A percentile compares a stretch with the other conserved stretches of the same genome.
These are phyloP conservation scores for Punctularia strigosozonata DNA, from an alignment of 768 basidiomycete species.

Conservation along the genomic window DNA sequence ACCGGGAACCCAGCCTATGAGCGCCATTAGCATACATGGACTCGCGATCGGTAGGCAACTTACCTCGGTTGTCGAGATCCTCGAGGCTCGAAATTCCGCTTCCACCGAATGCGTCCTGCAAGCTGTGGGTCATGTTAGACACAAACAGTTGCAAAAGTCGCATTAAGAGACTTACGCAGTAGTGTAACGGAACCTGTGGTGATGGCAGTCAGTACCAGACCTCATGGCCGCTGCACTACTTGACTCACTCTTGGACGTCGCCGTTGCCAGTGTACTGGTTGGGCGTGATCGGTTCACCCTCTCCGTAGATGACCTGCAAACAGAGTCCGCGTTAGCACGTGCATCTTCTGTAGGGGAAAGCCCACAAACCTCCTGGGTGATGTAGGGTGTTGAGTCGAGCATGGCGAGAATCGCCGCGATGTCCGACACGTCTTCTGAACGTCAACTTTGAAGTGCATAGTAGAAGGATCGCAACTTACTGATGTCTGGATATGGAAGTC, in stretches of 20 bases:
- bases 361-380: constrained; percentile 15
- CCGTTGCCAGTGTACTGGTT: constrained; percentile 15
- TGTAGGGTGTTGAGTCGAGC: constrained; percentile 10
- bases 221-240: neutral
- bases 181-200: constrained; percentile 14
- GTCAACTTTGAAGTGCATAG: no score
- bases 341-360: neutral
- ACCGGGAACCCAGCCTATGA: constrained; percentile 13
- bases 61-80: constrained; percentile 9
- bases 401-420: constrained; percentile 11
- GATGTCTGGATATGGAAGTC: neutral
- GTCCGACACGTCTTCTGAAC: constrained; percentile 2
- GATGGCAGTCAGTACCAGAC: neutral
- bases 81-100: constrained; percentile 9
- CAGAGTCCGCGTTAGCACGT: neutral
- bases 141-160: no score
- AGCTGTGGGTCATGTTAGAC: no score
- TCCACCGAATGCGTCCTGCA: constrained; percentile 13
- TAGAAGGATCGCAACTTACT: no score
- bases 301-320: constrained; percentile 12
- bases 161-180: no score
- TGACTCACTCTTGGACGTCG: constrained; percentile 15
- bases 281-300: constrained; percentile 15
- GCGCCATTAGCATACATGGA: neutral
- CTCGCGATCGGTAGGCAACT: neutral